phyloP scores from a whole-genome alignment of 2,329 filamentous ascomycete genomes.

The Albophoma yamanashiensis region DNA sequence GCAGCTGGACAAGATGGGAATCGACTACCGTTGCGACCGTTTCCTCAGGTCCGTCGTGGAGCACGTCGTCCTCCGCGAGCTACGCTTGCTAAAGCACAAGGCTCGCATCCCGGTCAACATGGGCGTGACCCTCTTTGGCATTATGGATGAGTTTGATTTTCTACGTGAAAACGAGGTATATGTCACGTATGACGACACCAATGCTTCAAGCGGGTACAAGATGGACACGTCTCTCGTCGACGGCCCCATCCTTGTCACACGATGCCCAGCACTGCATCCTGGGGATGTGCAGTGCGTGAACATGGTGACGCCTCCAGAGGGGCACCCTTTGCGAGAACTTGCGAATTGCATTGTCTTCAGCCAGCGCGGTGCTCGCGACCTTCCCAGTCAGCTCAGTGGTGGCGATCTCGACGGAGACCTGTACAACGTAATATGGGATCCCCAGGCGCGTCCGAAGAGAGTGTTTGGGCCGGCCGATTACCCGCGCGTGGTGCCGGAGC shows the following conservation, averaged over 20 bases:
- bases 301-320: slow-evolving; percentile 48
- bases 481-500: slow-evolving; percentile 39
- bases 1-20: slow-evolving; percentile 41
- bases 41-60: slow-evolving; percentile 67
- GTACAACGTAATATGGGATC: slow-evolving; percentile 71
- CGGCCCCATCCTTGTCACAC: slow-evolving; percentile 52
- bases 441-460: slow-evolving; percentile 27
- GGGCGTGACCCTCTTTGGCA: slow-evolving; percentile 68
- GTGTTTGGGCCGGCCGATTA: slow-evolving; percentile 59
- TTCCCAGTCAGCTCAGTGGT: slow-evolving; percentile 69
- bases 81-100: slow-evolving; percentile 69
- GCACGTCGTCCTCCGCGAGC: slow-evolving; percentile 55
- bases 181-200: slow-evolving; percentile 40
- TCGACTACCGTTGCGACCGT: slow-evolving; percentile 55
- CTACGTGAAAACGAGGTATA: slow-evolving; percentile 60
- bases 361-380: slow-evolving; percentile 56
- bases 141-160: slow-evolving; percentile 71
- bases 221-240: slow-evolving; percentile 19
- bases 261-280: slow-evolving; percentile 73
- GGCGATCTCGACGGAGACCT: slow-evolving; percentile 79
- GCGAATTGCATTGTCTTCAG: slow-evolving; percentile 74
- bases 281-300: slow-evolving; percentile 63
- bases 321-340: slow-evolving; percentile 50
- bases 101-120: slow-evolving; percentile 60
- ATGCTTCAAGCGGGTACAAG: slow-evolving; percentile 10